Evolutionary conservation across 2,329 filamentous ascomycete species (phyloP).

Genomic region (Neonectria punicea): DNA sequence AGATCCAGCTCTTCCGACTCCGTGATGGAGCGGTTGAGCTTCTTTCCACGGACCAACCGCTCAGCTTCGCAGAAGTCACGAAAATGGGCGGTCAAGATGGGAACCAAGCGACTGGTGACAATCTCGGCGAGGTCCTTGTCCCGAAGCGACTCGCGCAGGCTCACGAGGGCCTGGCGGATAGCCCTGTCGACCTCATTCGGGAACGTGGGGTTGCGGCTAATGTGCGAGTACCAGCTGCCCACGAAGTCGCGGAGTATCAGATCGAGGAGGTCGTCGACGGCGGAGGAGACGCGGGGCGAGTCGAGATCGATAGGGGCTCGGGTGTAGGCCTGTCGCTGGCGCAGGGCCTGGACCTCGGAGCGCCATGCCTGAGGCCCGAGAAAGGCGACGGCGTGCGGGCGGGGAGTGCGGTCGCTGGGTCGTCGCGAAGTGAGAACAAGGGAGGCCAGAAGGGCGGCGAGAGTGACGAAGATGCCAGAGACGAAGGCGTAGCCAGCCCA

Average conservation of each 20-base stretch:
- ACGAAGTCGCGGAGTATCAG: conserved; percentile 87
- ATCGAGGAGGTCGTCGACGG: conserved; percentile 81
- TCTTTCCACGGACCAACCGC: conserved; percentile 83
- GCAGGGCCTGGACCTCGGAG: conserved; percentile 74
- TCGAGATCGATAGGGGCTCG: conserved; percentile 77
- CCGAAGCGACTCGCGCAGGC: conserved; percentile 76
- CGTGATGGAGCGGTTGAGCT: conserved; percentile 88
- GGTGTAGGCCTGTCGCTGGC: conserved; percentile 73
- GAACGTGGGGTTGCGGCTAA: conserved; percentile 84
- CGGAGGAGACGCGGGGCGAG: conserved; percentile 81
- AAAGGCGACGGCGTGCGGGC: conserved; percentile 66
- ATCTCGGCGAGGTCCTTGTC: conserved; percentile 86
- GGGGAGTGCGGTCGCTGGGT: conserved; percentile 52
- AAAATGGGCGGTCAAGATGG: conserved; percentile 88
- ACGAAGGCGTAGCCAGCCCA: conserved; percentile 88
- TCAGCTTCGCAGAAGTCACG: conserved; percentile 93
- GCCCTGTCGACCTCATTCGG: conserved; percentile 86
- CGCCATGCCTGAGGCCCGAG: conserved; percentile 73
- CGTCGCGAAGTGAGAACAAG: conserved; percentile 66
- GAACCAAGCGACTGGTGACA: conserved; percentile 83
- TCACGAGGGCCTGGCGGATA: conserved; percentile 77
- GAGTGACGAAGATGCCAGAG: conserved; percentile 69
- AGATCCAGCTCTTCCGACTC: conserved; percentile 96
- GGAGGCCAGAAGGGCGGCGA: conserved; percentile 65
- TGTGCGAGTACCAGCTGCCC: conserved; percentile 86